Evolutionary conservation across 1,284 basidiomycete genomes (phyloP), one percentile per base, ranked within the genome.

Genomic region (Apiotrichum akiyoshidainum): DNA sequence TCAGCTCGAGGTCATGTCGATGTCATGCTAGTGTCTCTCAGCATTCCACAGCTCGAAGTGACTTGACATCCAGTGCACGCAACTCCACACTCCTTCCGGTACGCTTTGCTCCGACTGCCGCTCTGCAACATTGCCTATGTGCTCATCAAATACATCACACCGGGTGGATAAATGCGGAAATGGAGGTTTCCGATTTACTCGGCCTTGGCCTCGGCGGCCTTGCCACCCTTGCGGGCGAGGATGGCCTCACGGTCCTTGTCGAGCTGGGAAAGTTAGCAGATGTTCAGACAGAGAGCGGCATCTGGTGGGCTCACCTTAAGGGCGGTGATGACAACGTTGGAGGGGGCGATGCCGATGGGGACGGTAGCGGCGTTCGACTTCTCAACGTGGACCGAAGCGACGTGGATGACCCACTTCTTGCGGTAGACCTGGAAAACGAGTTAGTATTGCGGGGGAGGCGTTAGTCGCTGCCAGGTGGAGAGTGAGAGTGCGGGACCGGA

Each of bases 351-450:
- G 70, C 93, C 93, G 73, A 98, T 92, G 73, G 90, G 89, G 60
- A 88, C 86, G 60, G 93, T 89, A 65, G 93, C 89, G 69, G 96
- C 96, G 79, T 96, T 97, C 69, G 91, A 91, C 83, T 99, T 99
- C 84, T 99, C 96, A 68, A 94, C 87, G 77, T 90, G 88, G 64
- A 99, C 93, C 78, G 94, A 91, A 81, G 99, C 96, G 76, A 99
- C 90, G 83, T 98, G 89, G 80, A 99, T 90, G 60, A 98, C 92
- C 90, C 92, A 98, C 82, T 97, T 97, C 89, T 98, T 97, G 79
- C 95, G 90, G 87, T 97, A 97, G 65, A 98, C 94, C 81, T 93
- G 14, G 13, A 44, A 19, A 19, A 13, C 8, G 13, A n/a, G 40
- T 52, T 11, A 44, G 40, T 44, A 14, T 17, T 8, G 45, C 35